Percentiles rank a stretch among this genome's conserved stretches.
Evolutionary conservation across 192 early-diverging fungal species (phyloP).

Genomic region (Podila epicladia): DNA sequence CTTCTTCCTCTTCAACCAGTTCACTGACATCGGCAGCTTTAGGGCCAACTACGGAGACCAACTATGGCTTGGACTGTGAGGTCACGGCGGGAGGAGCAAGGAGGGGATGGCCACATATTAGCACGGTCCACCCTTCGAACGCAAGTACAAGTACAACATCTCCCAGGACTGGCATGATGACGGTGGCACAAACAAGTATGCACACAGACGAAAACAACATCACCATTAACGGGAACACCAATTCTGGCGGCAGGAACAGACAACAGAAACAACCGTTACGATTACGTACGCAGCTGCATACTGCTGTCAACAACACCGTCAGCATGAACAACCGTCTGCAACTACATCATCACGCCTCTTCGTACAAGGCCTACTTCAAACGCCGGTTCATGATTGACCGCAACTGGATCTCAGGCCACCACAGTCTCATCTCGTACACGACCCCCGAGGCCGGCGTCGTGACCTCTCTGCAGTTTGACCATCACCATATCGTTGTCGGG

Average conservation of each 20-base stretch:
- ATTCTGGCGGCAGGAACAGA: not conserved
- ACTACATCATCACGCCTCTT: not conserved
- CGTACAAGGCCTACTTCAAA: conserved; percentile 65
- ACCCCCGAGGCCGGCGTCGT: conserved; percentile 73
- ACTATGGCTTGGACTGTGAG: not conserved
- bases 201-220: not conserved
- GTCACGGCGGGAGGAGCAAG: not conserved
- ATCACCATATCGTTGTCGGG: conserved; percentile 91
- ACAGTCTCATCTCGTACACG: conserved; percentile 49
- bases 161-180: too few species aligned
- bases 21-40: not conserved
- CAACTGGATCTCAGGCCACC: conserved; percentile 62
- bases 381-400: conserved; percentile 61
- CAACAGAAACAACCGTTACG: not conserved
- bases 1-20: not conserved
- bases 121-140: not conserved
- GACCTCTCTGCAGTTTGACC: conserved; percentile 96
- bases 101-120: not conserved
- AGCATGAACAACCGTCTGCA: too few species aligned
- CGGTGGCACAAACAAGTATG: not conserved
- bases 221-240: not conserved
- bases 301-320: not conserved
- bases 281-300: not conserved
- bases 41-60: not conserved
- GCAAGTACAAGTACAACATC: not conserved